Conservation (phyloP, 768 basidiomycete species). For the Calocybe cyanea region DNA sequence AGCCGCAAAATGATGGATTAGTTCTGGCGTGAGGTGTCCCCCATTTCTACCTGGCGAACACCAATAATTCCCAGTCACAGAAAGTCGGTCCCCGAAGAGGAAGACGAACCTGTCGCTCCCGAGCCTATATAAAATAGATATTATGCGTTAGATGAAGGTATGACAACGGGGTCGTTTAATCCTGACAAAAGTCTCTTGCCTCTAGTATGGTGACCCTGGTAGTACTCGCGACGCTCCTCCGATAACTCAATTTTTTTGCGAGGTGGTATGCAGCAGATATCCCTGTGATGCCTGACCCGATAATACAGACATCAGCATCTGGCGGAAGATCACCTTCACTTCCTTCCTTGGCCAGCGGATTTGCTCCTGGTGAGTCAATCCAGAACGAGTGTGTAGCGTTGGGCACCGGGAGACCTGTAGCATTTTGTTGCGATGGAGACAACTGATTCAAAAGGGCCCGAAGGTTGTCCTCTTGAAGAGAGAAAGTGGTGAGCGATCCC, state of each 20-base stretch:
- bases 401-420: constrained; percentile 41
- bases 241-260: constrained; percentile 28
- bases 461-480: constrained; percentile 3
- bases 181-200: constrained; percentile 82
- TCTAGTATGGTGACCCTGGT: constrained; percentile 67
- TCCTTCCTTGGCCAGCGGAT: constrained; percentile 65
- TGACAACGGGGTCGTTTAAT: not conserved
- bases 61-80: not conserved
- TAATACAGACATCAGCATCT: constrained; percentile 70
- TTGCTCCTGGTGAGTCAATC: constrained; percentile 56
- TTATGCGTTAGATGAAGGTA: no score
- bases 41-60: constrained; percentile 63
- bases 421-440: constrained; percentile 1
- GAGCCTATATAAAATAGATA: constrained; percentile 48
- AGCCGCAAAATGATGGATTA: constrained; percentile 42
- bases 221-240: constrained; percentile 13
- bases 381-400: constrained; percentile 76
- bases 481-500: constrained; percentile 6
- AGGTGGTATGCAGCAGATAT: constrained; percentile 74
- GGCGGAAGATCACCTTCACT: constrained; percentile 55
- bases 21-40: constrained; percentile 61
- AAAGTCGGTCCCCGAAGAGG: not conserved
- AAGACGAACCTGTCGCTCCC: constrained; percentile 65
- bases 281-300: constrained; percentile 80
- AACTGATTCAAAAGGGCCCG: constrained; percentile 8